These are phyloP conservation scores for Populus deltoides DNA, from an alignment of 345 rosid species.

Conservation along the genomic window DNA sequence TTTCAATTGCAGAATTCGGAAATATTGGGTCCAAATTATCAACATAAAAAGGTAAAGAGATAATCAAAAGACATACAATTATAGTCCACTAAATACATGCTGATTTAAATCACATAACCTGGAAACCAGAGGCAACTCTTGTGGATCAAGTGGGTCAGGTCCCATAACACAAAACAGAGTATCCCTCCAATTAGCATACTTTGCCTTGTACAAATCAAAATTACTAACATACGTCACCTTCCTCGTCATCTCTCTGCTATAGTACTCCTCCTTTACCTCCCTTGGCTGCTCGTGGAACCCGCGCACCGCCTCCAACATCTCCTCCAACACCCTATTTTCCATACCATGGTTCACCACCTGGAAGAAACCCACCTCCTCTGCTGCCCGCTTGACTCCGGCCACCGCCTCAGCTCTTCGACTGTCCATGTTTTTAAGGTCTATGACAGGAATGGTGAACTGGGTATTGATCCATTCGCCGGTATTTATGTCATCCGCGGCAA, in stretches of 20 bases:
- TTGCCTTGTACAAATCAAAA: constrained; percentile 9
- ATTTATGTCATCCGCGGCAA: not conserved
- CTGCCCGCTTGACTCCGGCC: not conserved
- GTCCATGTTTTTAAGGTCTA: constrained; percentile 10
- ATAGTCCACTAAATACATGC: not conserved
- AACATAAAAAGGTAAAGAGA: too few relatives aligned
- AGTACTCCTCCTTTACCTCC: constrained; percentile 6
- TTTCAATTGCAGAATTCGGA: too few relatives aligned
- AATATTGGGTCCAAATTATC: too few relatives aligned
- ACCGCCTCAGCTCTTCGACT: constrained; percentile 5
- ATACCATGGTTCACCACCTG: constrained; percentile 26
- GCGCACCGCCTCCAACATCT: constrained; percentile 8
- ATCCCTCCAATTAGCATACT: constrained; percentile 23
- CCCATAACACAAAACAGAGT: constrained; percentile 11
- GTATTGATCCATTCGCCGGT: not conserved
- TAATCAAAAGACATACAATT: not conserved
- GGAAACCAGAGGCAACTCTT: constrained; percentile 15
- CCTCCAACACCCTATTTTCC: not conserved
- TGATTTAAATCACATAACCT: constrained; percentile 4
- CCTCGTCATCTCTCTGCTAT: not conserved
- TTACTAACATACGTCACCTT: constrained; percentile 9
- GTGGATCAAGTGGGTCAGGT: constrained; percentile 13
- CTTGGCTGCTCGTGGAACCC: constrained; percentile 8
- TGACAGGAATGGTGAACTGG: constrained; percentile 10
- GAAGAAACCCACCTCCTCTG: constrained; percentile 16